A percentile compares a stretch with the other conserved stretches of the same genome.
These are phyloP conservation scores for Phoma herbarum DNA, from an alignment of 2,329 filamentous ascomycete species.

Conservation along the genomic window DNA sequence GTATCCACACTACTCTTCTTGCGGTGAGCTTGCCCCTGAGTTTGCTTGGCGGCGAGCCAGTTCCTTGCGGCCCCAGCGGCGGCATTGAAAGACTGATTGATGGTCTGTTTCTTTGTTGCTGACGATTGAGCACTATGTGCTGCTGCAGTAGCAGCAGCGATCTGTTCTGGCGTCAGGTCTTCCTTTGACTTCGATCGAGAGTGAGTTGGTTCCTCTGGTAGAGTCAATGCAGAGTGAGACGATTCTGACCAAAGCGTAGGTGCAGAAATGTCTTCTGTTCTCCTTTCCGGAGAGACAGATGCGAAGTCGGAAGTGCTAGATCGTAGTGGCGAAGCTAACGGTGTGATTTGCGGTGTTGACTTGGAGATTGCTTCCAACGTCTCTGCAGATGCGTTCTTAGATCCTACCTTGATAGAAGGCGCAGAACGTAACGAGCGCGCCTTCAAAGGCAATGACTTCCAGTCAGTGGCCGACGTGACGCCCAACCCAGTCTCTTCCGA, in stretches of 20 bases:
- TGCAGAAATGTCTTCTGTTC: slow-evolving; percentile 28
- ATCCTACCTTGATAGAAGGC: slow-evolving; percentile 73
- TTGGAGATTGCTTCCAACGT: slow-evolving; percentile 67
- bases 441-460: slow-evolving; percentile 35
- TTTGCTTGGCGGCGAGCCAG: slow-evolving; percentile 63
- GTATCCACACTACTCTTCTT: slow-evolving; percentile 25
- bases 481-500: slow-evolving; percentile 31
- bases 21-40: slow-evolving; percentile 30
- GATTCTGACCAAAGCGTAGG: slow-evolving; percentile 38
- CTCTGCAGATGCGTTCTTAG: slow-evolving; percentile 69
- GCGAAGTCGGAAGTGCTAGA: slow-evolving; percentile 37
- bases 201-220: slow-evolving; percentile 20
- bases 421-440: slow-evolving; percentile 68
- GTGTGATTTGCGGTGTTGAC: slow-evolving; percentile 65
- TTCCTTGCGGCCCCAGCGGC: slow-evolving; percentile 67
- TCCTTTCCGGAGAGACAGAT: slow-evolving; percentile 24
- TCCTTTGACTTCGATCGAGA: slow-evolving; percentile 28
- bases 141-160: slow-evolving; percentile 33
- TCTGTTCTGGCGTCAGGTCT: slow-evolving; percentile 34
- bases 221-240: slow-evolving; percentile 22
- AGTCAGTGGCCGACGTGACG: slow-evolving; percentile 38
- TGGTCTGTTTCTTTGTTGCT: slow-evolving; percentile 33
- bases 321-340: slow-evolving; percentile 57
- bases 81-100: slow-evolving; percentile 52
- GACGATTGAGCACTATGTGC: slow-evolving; percentile 29